Evolutionary conservation across 768 basidiomycete genomes (phyloP).

Genomic region (Solioccasus polychromus): DNA sequence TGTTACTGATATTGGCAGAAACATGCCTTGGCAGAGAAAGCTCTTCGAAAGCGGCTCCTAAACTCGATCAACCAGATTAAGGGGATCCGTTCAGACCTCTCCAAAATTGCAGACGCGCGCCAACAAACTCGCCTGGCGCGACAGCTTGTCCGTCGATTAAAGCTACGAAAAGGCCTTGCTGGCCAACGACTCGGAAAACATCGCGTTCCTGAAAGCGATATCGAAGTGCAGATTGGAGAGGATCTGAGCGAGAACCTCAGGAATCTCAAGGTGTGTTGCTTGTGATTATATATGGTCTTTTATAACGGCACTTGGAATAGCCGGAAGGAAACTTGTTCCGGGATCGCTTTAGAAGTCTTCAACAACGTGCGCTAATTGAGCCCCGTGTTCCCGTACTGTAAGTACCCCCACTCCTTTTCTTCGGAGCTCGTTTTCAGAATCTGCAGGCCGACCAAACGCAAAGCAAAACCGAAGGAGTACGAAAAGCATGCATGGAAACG

Average conservation of each 20-base stretch:
- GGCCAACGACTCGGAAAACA: constrained; percentile 82
- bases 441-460: constrained; percentile 30
- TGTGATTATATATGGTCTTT: neutral
- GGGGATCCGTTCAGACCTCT: constrained; percentile 44
- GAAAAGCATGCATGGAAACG: constrained; percentile 81
- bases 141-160: constrained; percentile 44
- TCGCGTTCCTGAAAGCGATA: constrained; percentile 58
- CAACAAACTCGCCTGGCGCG: constrained; percentile 37
- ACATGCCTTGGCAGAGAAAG: constrained; percentile 58
- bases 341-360: constrained; percentile 84
- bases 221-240: constrained; percentile 89
- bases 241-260: constrained; percentile 84
- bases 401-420: constrained; percentile 30
- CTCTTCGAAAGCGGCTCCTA: constrained; percentile 57
- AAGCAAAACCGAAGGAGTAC: constrained; percentile 55
- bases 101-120: constrained; percentile 36
- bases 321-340: constrained; percentile 93
- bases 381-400: constrained; percentile 80
- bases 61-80: constrained; percentile 57
- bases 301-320: constrained; percentile 36
- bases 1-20: constrained; percentile 40
- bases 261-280: constrained; percentile 66
- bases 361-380: constrained; percentile 84
- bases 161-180: constrained; percentile 59
- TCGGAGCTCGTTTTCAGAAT: neutral